Conservation (phyloP, 345 rosid species). For the Gossypium ekmanianum region DNA sequence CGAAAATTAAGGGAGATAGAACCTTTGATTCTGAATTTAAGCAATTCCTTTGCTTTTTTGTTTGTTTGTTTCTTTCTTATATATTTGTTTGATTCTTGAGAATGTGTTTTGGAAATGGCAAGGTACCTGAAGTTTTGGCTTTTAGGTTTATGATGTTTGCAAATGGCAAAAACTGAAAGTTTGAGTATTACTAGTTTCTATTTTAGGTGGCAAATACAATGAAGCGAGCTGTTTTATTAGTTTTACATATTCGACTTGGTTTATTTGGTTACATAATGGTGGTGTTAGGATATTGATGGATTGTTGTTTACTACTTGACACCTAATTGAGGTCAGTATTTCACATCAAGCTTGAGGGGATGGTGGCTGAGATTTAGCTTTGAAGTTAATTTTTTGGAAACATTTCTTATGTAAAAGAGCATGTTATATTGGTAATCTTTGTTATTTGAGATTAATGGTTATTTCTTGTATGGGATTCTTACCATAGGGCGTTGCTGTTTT, state of each 20-base stretch:
- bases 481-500: too few relatives aligned
- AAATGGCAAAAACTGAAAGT: neutral
- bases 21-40: constrained; percentile 3
- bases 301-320: neutral
- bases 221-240: constrained; percentile 6
- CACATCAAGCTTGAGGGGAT: neutral
- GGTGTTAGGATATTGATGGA: neutral
- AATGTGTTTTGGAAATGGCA: neutral
- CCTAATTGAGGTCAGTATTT: neutral
- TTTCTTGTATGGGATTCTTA: neutral
- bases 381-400: neutral
- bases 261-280: neutral
- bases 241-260: neutral
- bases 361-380: neutral
- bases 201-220: neutral
- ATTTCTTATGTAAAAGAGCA: neutral
- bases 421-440: neutral
- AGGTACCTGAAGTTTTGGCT: neutral
- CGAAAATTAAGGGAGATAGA: neutral
- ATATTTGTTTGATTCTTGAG: neutral
- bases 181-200: neutral
- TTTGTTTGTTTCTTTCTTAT: neutral
- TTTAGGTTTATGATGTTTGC: constrained; percentile 7
- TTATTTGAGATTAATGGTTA: constrained; percentile 6
- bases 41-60: neutral